Evolutionary conservation across 129 eudicot species (phyloP).

Genomic region (Daucus carota): DH1_v3.0 NC_030385.2:33281501-33282000

Average conservation of each 20-base stretch:
- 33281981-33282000: conserved; percentile 5
- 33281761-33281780: conserved; percentile 35
- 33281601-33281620: conserved; percentile 73
- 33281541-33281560: conserved; percentile 56
- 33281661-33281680: conserved; percentile 70
- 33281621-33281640: conserved; percentile 21
- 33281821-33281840: conserved; percentile 3
- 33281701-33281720: conserved; percentile 47
- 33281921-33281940: background rate
- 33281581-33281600: conserved; percentile 75
- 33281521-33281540: conserved; percentile 10
- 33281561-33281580: conserved; percentile 71
- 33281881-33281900: background rate
- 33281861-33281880: background rate
- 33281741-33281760: conserved; percentile 97
- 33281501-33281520: background rate
- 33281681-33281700: conserved; percentile 84
- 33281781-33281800: background rate
- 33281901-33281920: background rate
- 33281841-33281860: background rate
- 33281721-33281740: conserved; percentile 65
- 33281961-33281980: conserved; percentile 5
- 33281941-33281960: background rate
- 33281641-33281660: conserved; percentile 36
- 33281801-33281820: background rate